A percentile compares a stretch with the other conserved stretches of the same genome.
Evolutionary conservation across 257 asterid species (phyloP).

Genomic region (Fraxinus quadrangulata): DNA sequence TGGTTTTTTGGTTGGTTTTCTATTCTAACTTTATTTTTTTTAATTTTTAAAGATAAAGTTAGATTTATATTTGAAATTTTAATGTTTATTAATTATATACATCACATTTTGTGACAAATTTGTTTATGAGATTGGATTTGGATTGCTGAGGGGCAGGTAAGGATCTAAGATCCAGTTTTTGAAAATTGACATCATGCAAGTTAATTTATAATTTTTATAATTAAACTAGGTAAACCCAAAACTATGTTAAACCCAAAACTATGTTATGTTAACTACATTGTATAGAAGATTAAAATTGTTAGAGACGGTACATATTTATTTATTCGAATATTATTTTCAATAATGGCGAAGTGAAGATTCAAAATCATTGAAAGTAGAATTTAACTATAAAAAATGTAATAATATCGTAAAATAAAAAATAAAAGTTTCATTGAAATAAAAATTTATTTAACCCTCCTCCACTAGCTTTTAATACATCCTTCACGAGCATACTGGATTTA

Average conservation of each 20-base stretch:
- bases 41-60: not conserved
- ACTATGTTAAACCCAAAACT: too few species aligned
- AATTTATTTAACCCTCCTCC: too few species aligned
- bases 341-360: too few species aligned
- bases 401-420: too few species aligned
- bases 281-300: too few species aligned
- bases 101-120: not conserved
- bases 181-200: not conserved
- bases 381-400: too few species aligned
- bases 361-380: too few species aligned
- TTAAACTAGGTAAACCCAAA: not conserved
- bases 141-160: conserved; percentile 6
- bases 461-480: too few species aligned
- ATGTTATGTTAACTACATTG: too few species aligned
- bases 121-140: not conserved
- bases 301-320: not conserved
- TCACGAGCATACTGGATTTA: too few species aligned
- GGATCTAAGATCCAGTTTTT: conserved; percentile 3
- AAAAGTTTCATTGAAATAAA: too few species aligned
- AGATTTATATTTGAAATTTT: not conserved
- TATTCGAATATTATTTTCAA: too few species aligned
- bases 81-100: not conserved
- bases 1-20: conserved; percentile 22
- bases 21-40: not conserved
- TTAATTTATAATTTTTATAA: not conserved